These are phyloP conservation scores for Nadsonia starkeyi-henricii DNA, from an alignment of 1,139 yeast species.

Conservation along the genomic window DNA sequence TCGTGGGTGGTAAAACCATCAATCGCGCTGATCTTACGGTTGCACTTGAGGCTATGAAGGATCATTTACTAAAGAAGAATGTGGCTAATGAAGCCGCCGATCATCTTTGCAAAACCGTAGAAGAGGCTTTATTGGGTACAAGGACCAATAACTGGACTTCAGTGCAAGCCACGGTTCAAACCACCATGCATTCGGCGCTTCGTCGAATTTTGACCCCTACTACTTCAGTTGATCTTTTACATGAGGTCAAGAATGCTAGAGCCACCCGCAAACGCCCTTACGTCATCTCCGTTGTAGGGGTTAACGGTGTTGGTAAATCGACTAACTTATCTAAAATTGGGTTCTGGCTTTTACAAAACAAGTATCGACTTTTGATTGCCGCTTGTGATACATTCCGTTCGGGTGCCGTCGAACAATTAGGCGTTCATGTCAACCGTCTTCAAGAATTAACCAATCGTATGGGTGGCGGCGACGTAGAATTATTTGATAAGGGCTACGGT, in stretches of 20 bases:
- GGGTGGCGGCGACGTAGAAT: slow-evolving; percentile 49
- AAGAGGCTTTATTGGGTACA: slow-evolving; percentile 45
- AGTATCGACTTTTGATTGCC: slow-evolving; percentile 74
- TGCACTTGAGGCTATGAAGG: slow-evolving; percentile 31
- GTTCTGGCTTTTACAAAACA: slow-evolving; percentile 86
- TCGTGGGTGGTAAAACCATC: slow-evolving; percentile 50
- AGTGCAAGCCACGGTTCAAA: slow-evolving; percentile 44
- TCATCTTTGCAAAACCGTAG: slow-evolving; percentile 43
- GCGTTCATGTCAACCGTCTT: slow-evolving; percentile 82
- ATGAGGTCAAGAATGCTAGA: slow-evolving; percentile 46
- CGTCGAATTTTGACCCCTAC: slow-evolving; percentile 83
- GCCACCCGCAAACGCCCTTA: slow-evolving; percentile 38
- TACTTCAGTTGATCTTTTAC: slow-evolving; percentile 74
- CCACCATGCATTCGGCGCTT: slow-evolving; percentile 59
- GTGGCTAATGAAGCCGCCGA: slow-evolving; percentile 46
- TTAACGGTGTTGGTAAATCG: slow-evolving; percentile 95
- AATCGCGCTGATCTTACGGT: slow-evolving; percentile 31
- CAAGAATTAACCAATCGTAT: slow-evolving; percentile 42
- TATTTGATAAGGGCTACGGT: slow-evolving; percentile 92
- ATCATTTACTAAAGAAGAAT: slow-evolving; percentile 36
- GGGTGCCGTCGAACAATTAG: slow-evolving; percentile 93
- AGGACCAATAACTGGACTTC: slow-evolving; percentile 55
- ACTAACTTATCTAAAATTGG: slow-evolving; percentile 90
- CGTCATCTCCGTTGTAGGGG: slow-evolving; percentile 94
- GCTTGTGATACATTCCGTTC: slow-evolving; percentile 98